These are phyloP conservation scores for Erodium maritimum DNA, from an alignment of 345 rosid species.

Conservation along the genomic window DNA sequence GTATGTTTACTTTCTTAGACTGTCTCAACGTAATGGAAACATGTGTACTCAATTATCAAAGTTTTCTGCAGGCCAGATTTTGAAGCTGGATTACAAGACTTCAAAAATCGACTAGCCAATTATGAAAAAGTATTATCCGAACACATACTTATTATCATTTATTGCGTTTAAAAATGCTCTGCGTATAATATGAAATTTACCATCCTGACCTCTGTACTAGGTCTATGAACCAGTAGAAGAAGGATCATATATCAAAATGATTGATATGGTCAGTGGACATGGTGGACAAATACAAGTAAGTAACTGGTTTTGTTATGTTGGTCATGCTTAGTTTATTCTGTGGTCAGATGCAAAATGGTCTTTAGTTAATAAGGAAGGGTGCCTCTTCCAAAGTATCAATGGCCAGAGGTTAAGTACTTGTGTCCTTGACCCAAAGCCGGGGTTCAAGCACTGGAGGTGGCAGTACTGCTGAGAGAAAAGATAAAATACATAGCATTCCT, in stretches of 20 bases:
- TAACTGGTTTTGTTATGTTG: conserved; percentile 1
- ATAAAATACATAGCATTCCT: too few relatives aligned
- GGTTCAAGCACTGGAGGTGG: too few relatives aligned
- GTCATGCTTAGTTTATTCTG: not conserved
- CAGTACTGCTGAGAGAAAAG: too few relatives aligned
- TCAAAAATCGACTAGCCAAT: conserved; percentile 71
- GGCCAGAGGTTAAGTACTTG: too few relatives aligned
- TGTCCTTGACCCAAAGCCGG: too few relatives aligned
- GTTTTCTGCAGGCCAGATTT: conserved; percentile 69
- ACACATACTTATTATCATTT: conserved; percentile 3
- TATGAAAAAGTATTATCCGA: conserved; percentile 59
- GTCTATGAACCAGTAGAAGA: conserved; percentile 98
- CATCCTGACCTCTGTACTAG: conserved; percentile 28
- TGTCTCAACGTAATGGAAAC: conserved; percentile 5
- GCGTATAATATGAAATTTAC: conserved; percentile 7
- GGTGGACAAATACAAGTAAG: conserved; percentile 95
- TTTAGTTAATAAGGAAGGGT: too few relatives aligned
- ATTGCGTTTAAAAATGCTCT: not conserved
- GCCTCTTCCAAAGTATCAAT: not conserved
- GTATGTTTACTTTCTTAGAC: conserved; percentile 34
- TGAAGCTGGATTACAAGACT: conserved; percentile 79
- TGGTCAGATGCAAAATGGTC: not conserved
- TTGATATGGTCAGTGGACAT: conserved; percentile 95
- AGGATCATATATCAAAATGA: conserved; percentile 98
- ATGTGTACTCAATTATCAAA: conserved; percentile 17